Conservation (phyloP, 805 yeast genomes). For the Candida michaelii region DNA sequence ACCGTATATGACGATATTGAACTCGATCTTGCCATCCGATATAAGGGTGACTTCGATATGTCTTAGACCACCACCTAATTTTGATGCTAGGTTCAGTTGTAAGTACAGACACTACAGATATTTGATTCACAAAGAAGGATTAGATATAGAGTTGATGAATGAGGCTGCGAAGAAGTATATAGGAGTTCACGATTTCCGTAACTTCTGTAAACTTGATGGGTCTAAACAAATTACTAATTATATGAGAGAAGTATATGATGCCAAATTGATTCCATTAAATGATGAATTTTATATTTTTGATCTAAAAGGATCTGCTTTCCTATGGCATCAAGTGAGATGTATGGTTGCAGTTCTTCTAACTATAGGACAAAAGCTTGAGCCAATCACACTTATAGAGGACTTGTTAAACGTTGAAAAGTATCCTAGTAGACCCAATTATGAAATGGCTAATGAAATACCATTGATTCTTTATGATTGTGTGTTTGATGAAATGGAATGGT, state of each 20-base stretch:
- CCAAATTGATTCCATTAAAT: constrained; percentile 44
- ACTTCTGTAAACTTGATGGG: constrained; percentile 93
- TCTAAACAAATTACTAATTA: constrained; percentile 87
- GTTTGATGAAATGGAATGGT: constrained; percentile 73
- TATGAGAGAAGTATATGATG: constrained; percentile 56
- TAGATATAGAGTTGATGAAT: constrained; percentile 68
- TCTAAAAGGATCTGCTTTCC: constrained; percentile 81
- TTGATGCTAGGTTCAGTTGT: constrained; percentile 94
- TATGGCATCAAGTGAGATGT: constrained; percentile 98
- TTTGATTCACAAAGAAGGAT: constrained; percentile 54
- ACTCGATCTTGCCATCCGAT: constrained; percentile 76
- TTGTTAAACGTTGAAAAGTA: constrained; percentile 55
- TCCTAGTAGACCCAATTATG: constrained; percentile 76
- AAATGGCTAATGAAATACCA: constrained; percentile 89
- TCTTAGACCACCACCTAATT: constrained; percentile 75
- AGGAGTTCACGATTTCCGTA: constrained; percentile 89
- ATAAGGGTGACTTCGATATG: constrained; percentile 81
- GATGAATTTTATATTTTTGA: constrained; percentile 66
- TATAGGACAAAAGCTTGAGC: constrained; percentile 77
- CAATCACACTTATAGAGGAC: constrained; percentile 53
- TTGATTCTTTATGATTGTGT: constrained; percentile 83
- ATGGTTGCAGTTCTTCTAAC: constrained; percentile 83
- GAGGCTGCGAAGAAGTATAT: constrained; percentile 60
- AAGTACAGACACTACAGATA: constrained; percentile 82
- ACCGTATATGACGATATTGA: constrained; percentile 72